phyloP scores from a whole-genome alignment of 1,284 basidiomycete genomes.

The Laetiporus sulphureus region DNA sequence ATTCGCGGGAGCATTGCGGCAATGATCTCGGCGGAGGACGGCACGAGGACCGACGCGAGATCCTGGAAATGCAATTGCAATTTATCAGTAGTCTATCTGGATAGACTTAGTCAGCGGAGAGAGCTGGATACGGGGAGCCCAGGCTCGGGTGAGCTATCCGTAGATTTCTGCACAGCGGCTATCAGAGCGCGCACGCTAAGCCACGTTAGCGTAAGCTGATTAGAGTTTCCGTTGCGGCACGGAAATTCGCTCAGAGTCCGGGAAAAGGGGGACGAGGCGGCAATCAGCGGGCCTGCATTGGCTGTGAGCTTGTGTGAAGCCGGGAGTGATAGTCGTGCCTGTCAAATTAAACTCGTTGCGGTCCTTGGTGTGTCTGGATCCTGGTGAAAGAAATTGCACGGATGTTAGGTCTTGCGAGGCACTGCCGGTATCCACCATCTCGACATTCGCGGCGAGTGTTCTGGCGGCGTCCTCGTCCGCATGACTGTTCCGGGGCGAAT shows the following conservation, averaged over 20 bases:
- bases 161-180: constrained; percentile 2
- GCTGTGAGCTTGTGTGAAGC: too few relatives aligned
- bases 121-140: background rate
- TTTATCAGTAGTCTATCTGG: constrained; percentile 6
- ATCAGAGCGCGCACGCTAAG: constrained; percentile 3
- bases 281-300: constrained; percentile 8
- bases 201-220: constrained; percentile 2
- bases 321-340: constrained; percentile 6
- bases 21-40: constrained; percentile 12
- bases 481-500: too few relatives aligned
- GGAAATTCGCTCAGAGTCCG: constrained; percentile 2
- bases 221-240: constrained; percentile 5
- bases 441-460: constrained; percentile 4
- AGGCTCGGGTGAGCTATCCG: constrained; percentile 1
- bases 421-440: background rate
- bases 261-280: background rate
- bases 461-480: background rate
- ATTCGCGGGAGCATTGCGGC: constrained; percentile 24
- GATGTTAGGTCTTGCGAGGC: constrained; percentile 2
- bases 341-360: constrained; percentile 3
- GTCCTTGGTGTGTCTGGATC: constrained; percentile 5
- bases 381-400: constrained; percentile 3
- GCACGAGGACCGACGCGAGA: background rate
- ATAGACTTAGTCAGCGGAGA: background rate
- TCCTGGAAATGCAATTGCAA: background rate